phyloP scores from a whole-genome alignment of 106 monocot species.

The Amphibolis antarctica region DNA sequence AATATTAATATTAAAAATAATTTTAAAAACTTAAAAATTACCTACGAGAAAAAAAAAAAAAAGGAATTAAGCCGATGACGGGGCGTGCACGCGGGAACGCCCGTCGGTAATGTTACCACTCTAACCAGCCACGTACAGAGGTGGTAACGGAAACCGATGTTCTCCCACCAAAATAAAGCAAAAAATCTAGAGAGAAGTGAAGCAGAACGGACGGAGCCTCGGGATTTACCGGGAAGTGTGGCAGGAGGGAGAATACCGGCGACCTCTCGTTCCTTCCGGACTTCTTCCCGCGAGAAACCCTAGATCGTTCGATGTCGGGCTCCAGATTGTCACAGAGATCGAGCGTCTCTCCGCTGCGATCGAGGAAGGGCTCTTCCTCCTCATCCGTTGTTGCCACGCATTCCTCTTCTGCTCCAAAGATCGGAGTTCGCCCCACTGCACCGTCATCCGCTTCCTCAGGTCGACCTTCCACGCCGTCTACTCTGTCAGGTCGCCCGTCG shows the following conservation, averaged over 20 bases:
- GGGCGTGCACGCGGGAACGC: too few relatives aligned
- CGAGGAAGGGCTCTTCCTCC: slow-evolving; percentile 19
- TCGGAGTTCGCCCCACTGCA: slow-evolving; percentile 34
- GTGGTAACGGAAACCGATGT: too few relatives aligned
- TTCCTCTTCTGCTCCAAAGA: slow-evolving; percentile 9
- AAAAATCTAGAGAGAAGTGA: too few relatives aligned
- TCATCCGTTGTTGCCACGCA: slow-evolving; percentile 9
- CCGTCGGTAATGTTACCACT: too few relatives aligned
- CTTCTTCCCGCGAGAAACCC: background rate
- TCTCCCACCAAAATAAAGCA: too few relatives aligned
- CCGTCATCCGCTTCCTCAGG: slow-evolving; percentile 22
- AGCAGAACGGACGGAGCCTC: slow-evolving; percentile 7
- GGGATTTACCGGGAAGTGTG: background rate
- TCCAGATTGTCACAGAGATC: slow-evolving; percentile 35
- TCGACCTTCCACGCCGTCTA: slow-evolving; percentile 26
- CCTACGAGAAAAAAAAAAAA: too few relatives aligned
- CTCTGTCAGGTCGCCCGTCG: slow-evolving; percentile 22
- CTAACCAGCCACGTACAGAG: too few relatives aligned
- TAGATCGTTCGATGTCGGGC: slow-evolving; percentile 2
- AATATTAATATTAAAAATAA: too few relatives aligned
- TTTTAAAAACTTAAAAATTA: too few relatives aligned
- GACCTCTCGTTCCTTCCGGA: background rate
- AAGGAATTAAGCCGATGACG: too few relatives aligned
- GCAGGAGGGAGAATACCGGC: background rate
- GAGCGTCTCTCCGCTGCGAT: slow-evolving; percentile 90